A percentile compares a stretch with the other conserved stretches of the same genome.
Evolutionary conservation across 2,329 filamentous ascomycete species (phyloP).

Genomic region (Fragosphaeria purpurea): DNA sequence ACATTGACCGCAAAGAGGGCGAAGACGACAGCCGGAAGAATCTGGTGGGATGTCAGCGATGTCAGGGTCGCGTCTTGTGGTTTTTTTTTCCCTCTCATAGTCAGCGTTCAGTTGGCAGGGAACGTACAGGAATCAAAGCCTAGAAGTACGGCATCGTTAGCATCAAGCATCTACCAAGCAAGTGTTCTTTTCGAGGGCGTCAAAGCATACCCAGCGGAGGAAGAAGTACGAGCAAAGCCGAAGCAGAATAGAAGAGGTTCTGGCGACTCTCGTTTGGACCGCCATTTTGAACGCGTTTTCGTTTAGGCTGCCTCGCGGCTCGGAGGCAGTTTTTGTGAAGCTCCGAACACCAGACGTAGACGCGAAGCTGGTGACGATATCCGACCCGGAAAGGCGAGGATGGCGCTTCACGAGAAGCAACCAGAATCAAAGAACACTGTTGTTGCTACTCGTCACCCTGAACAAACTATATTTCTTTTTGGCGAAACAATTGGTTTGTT

Average conservation of each 20-base stretch:
- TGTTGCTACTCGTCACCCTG: too few relatives aligned
- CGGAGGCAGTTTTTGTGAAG: neutral
- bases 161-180: neutral
- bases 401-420: too few relatives aligned
- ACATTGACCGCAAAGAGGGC: slow-evolving; percentile 57
- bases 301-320: too few relatives aligned
- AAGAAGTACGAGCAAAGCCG: slow-evolving; percentile 46
- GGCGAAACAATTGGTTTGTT: neutral
- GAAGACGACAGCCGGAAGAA: slow-evolving; percentile 33
- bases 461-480: too few relatives aligned
- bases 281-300: slow-evolving; percentile 17
- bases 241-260: slow-evolving; percentile 38
- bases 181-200: neutral
- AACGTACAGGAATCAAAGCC: slow-evolving; percentile 28
- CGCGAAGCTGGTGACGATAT: neutral
- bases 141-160: slow-evolving; percentile 1
- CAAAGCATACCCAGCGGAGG: slow-evolving; percentile 48
- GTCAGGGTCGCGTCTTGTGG: too few relatives aligned
- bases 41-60: slow-evolving; percentile 6
- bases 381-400: too few relatives aligned
- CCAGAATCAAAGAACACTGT: too few relatives aligned
- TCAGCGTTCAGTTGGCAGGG: neutral
- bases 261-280: slow-evolving; percentile 23
- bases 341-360: too few relatives aligned
- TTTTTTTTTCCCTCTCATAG: neutral